phyloP scores from a whole-genome alignment of 495 filamentous ascomycete species.

The Talaromyces adpressus region DNA sequence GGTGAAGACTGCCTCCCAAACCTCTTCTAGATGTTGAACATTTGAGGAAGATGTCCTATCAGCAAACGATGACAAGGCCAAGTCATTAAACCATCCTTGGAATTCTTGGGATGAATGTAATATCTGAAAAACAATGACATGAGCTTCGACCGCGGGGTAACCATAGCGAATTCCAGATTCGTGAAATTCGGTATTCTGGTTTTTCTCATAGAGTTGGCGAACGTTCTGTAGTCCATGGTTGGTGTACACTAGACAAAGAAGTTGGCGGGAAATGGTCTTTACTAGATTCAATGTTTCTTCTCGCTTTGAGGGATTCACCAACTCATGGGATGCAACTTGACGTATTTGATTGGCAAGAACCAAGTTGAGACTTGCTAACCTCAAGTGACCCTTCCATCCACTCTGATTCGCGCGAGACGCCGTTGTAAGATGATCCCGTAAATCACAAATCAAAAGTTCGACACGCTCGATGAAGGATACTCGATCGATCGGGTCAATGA shows the following conservation, averaged over 20 bases:
- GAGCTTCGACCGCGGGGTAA: conserved; percentile 51
- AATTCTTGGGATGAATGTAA: conserved; percentile 35
- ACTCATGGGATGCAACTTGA: conserved; percentile 32
- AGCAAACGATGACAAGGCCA: conserved; percentile 21
- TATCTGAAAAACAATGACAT: conserved; percentile 59
- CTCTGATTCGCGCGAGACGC: conserved; percentile 14
- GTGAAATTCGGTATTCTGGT: conserved; percentile 42
- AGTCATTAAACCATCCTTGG: conserved; percentile 21
- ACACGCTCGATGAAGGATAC: conserved; percentile 28
- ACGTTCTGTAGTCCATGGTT: conserved; percentile 42
- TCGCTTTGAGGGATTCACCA: conserved; percentile 19
- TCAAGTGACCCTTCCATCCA: conserved; percentile 15
- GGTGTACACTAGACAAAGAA: conserved; percentile 31
- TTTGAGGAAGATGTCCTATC: conserved; percentile 28
- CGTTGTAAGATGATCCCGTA: conserved; percentile 22
- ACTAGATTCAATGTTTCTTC: conserved; percentile 22
- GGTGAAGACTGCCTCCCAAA: conserved; percentile 70
- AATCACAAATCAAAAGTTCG: conserved; percentile 19
- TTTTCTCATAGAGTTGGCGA: conserved; percentile 54
- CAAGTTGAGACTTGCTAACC: conserved; percentile 25
- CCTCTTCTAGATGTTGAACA: conserved; percentile 52
- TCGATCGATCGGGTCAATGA: conserved; percentile 46
- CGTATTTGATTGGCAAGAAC: conserved; percentile 34
- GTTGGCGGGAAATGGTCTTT: conserved; percentile 23
- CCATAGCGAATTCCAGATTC: conserved; percentile 62